phyloP scores from a whole-genome alignment of 805 yeast species.

The Jamesozyma piceae region DNA sequence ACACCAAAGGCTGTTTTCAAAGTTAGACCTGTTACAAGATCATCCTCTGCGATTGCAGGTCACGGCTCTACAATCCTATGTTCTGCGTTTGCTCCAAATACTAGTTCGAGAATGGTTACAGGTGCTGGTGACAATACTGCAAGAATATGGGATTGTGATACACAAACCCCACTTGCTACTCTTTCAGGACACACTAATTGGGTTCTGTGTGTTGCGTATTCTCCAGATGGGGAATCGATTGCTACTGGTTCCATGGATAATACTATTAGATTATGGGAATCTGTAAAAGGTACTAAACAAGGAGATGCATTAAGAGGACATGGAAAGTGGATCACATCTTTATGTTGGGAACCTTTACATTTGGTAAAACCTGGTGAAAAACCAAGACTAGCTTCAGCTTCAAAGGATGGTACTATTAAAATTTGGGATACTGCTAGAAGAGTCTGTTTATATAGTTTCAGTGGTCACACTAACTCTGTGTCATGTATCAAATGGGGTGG shows the following conservation, averaged over 20 bases:
- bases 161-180: slow-evolving; percentile 81
- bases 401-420: slow-evolving; percentile 83
- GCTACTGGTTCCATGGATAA: slow-evolving; percentile 97
- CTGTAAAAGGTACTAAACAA: slow-evolving; percentile 57
- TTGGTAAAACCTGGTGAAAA: slow-evolving; percentile 53
- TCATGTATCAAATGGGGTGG: slow-evolving; percentile 99
- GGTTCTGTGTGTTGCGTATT: slow-evolving; percentile 87
- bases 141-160: slow-evolving; percentile 91
- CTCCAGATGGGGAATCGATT: slow-evolving; percentile 81
- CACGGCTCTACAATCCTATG: slow-evolving; percentile 91
- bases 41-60: slow-evolving; percentile 88
- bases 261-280: slow-evolving; percentile 82
- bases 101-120: slow-evolving; percentile 76
- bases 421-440: slow-evolving; percentile 81
- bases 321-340: slow-evolving; percentile 76
- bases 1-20: slow-evolving; percentile 94
- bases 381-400: slow-evolving; percentile 73
- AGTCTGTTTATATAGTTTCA: slow-evolving; percentile 56
- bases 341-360: slow-evolving; percentile 93
- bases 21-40: slow-evolving; percentile 82
- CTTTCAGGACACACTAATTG: slow-evolving; percentile 81
- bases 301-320: slow-evolving; percentile 79
- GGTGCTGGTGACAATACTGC: slow-evolving; percentile 97
- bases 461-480: slow-evolving; percentile 83
- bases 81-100: slow-evolving; percentile 86